Evolutionary conservation across 2,329 filamentous ascomycete genomes (phyloP).

Genomic region (Ophiostoma himal-ulmi): DNA sequence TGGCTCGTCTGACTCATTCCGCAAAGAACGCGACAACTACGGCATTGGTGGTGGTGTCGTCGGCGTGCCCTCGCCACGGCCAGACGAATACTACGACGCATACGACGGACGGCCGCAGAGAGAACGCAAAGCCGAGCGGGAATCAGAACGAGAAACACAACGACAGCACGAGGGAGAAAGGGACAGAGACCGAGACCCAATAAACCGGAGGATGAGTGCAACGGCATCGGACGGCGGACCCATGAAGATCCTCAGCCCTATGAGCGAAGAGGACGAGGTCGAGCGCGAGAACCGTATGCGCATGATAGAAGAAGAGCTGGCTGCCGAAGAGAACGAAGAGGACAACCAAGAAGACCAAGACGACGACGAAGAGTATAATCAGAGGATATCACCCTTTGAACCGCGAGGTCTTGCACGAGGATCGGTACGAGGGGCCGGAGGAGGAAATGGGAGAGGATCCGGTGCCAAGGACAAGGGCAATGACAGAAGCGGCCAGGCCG

Average conservation of each 20-base stretch:
- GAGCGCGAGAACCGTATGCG: constrained; percentile 48
- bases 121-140: neutral
- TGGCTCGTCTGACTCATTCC: constrained; percentile 50
- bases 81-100: constrained; percentile 22
- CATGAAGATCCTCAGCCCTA: constrained; percentile 71
- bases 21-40: constrained; percentile 37
- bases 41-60: constrained; percentile 11
- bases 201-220: constrained; percentile 5
- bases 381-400: neutral
- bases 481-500: neutral
- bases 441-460: neutral
- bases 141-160: neutral
- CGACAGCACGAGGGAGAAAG: neutral
- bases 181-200: constrained; percentile 5
- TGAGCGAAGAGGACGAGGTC: constrained; percentile 74
- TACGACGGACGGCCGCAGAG: constrained; percentile 7
- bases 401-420: neutral
- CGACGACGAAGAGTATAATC: neutral
- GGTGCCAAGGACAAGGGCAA: neutral
- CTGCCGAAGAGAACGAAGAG: constrained; percentile 39
- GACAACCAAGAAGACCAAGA: constrained; percentile 35
- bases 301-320: constrained; percentile 34
- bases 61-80: constrained; percentile 19
- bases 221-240: constrained; percentile 35
- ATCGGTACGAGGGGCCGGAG: neutral